A percentile compares a stretch with the other conserved stretches of the same genome.
phyloP scores from a whole-genome alignment of 371 early-diverging fungal genomes.

The Mortierella sp. region DNA sequence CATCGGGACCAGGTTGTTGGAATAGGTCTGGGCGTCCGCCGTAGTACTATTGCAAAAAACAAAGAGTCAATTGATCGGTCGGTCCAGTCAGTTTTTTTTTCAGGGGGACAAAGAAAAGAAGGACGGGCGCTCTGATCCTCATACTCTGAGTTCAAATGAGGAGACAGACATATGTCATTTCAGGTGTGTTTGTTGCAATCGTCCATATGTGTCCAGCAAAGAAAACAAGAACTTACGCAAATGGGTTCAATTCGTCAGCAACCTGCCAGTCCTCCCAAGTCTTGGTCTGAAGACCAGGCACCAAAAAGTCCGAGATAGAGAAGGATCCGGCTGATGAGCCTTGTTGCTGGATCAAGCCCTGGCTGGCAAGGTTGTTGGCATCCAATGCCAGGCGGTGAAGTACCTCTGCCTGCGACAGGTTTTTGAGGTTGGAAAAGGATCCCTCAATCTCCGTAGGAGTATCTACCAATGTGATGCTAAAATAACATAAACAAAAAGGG shows the following conservation, averaged over 20 bases:
- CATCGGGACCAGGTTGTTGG: conserved; percentile 2
- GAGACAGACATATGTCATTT: not conserved
- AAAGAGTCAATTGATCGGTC: not conserved
- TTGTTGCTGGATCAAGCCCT: conserved; percentile 11
- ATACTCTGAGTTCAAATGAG: not conserved
- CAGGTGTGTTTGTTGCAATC: not conserved
- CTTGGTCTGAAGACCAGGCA: conserved; percentile 22
- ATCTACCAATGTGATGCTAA: conserved; percentile 38
- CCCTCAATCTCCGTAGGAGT: conserved; percentile 26
- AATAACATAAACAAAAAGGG: not conserved
- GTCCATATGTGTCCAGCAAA: not conserved
- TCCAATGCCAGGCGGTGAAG: conserved; percentile 26
- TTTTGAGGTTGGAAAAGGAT: conserved; percentile 18
- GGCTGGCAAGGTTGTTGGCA: conserved; percentile 14
- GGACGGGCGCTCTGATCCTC: not conserved
- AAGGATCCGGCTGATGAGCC: conserved; percentile 10
- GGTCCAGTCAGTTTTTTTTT: not conserved
- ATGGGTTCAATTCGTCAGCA: conserved; percentile 24
- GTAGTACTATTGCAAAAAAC: not conserved
- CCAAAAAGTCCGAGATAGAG: conserved; percentile 28
- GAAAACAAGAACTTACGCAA: conserved; percentile 16
- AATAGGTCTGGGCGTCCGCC: conserved; percentile 3
- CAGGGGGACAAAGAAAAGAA: not conserved
- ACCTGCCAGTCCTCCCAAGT: conserved; percentile 32
- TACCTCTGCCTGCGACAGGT: conserved; percentile 20